These are phyloP conservation scores for Podospora pseudopauciseta DNA, from an alignment of 495 filamentous ascomycete species.

Conservation along the genomic window DNA sequence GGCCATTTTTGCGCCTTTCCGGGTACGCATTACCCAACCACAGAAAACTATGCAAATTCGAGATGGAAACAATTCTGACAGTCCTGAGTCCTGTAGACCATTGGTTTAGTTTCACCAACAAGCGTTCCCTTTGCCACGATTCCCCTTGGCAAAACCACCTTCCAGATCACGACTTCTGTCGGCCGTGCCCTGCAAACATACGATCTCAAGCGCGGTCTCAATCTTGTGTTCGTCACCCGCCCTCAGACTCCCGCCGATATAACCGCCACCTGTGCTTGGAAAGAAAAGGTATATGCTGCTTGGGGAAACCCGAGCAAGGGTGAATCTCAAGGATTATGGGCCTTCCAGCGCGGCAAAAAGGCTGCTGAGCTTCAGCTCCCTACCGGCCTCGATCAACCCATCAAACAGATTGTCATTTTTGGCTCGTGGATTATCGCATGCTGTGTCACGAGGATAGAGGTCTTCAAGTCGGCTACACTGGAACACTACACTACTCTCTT, in stretches of 20 bases:
- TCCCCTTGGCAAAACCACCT: conserved; percentile 87
- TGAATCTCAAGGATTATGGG: conserved; percentile 71
- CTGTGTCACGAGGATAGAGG: conserved; percentile 68
- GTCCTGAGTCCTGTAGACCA: conserved; percentile 53
- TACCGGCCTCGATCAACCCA: conserved; percentile 56
- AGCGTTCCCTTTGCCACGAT: conserved; percentile 81
- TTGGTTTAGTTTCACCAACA: conserved; percentile 90
- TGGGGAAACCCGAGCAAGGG: conserved; percentile 60
- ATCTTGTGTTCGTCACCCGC: conserved; percentile 84
- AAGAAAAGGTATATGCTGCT: conserved; percentile 78
- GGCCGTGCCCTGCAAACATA: conserved; percentile 90
- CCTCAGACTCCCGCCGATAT: conserved; percentile 83
- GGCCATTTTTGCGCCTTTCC: conserved; percentile 84
- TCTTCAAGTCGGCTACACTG: conserved; percentile 81
- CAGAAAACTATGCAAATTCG: not conserved
- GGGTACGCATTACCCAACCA: conserved; percentile 52
- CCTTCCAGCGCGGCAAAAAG: conserved; percentile 91
- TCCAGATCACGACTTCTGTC: conserved; percentile 93
- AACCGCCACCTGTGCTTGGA: conserved; percentile 84
- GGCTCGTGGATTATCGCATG: conserved; percentile 89
- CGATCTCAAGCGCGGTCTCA: conserved; percentile 81
- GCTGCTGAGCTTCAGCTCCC: conserved; percentile 68
- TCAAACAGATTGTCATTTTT: conserved; percentile 75
- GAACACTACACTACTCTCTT: conserved; percentile 86
- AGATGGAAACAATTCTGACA: not conserved